Evolutionary conservation across 345 rosid genomes (phyloP).

Genomic region (Ceriops tagal): DNA sequence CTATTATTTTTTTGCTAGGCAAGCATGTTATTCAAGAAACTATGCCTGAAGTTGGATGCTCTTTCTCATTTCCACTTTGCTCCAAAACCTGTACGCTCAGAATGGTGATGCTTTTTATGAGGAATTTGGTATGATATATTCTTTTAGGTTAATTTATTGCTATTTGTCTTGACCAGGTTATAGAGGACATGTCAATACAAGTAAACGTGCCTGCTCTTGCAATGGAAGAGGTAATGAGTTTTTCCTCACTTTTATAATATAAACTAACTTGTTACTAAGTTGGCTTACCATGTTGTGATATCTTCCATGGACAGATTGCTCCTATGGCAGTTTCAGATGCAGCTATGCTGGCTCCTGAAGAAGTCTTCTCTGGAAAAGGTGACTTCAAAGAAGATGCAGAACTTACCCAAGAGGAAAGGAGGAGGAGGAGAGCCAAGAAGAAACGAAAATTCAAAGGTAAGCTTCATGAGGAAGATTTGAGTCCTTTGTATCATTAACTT

Average conservation of each 20-base stretch:
- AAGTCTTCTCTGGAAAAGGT: constrained; percentile 79
- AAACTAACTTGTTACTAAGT: constrained; percentile 1
- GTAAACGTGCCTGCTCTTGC: constrained; percentile 92
- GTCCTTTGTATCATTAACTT: neutral
- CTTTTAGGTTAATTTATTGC: neutral
- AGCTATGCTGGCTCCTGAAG: constrained; percentile 98
- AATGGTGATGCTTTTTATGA: neutral
- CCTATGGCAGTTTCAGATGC: constrained; percentile 94
- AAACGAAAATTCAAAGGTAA: constrained; percentile 82
- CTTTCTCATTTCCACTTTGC: constrained; percentile 96
- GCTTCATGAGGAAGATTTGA: constrained; percentile 6
- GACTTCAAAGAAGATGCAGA: constrained; percentile 81
- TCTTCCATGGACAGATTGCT: constrained; percentile 59
- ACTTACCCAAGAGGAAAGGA: constrained; percentile 76
- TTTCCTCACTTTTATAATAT: neutral
- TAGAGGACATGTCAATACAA: constrained; percentile 89
- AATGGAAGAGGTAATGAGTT: constrained; percentile 80
- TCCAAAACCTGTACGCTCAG: constrained; percentile 83
- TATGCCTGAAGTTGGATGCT: constrained; percentile 92
- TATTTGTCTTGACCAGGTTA: constrained; percentile 46
- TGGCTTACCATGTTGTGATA: constrained; percentile 1
- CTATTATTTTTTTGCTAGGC: constrained; percentile 45
- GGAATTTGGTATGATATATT: neutral
- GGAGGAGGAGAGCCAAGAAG: constrained; percentile 97
- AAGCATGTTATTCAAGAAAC: constrained; percentile 65